A percentile compares a stretch with the other conserved stretches of the same genome.
These are phyloP conservation scores for Dryadomyces quercus-mongolicae DNA, from an alignment of 2,329 filamentous ascomycete genomes.

Conservation along the genomic window DNA sequence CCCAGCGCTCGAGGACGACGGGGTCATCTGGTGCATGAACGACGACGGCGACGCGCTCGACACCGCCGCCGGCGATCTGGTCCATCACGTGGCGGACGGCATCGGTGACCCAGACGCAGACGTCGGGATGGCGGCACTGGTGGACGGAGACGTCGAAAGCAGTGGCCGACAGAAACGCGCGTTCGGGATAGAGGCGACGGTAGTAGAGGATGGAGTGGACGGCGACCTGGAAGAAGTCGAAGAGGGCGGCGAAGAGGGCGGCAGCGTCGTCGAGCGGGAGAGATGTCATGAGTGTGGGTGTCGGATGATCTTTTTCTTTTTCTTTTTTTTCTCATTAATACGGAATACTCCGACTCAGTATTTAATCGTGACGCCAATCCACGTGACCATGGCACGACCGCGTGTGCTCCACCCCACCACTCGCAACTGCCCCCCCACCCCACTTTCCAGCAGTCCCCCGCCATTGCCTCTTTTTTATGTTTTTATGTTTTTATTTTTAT, in stretches of 20 bases:
- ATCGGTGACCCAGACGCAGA: constrained; percentile 77
- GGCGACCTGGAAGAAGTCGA: constrained; percentile 67
- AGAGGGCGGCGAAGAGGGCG: constrained; percentile 56
- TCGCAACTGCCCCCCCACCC: neutral
- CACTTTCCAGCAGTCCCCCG: neutral
- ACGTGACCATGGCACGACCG: neutral
- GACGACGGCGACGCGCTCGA: constrained; percentile 8
- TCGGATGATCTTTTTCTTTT: no score
- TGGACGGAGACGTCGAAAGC: constrained; percentile 78
- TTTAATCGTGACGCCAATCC: neutral
- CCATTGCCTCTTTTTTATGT: neutral
- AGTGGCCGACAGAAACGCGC: constrained; percentile 66
- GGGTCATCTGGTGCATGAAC: constrained; percentile 14
- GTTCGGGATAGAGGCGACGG: constrained; percentile 62
- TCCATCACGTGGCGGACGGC: constrained; percentile 60
- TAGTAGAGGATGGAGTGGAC: constrained; percentile 82
- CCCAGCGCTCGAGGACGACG: constrained; percentile 46
- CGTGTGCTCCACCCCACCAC: neutral
- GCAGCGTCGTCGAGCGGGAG: constrained; percentile 22
- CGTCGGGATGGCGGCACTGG: constrained; percentile 74
- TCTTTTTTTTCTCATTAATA: no score
- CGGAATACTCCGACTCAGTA: neutral
- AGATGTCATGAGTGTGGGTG: neutral
- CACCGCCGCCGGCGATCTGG: constrained; percentile 49
- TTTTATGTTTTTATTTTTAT: neutral